These are phyloP conservation scores for Balakata baccata DNA, from an alignment of 345 rosid genomes.

Conservation along the genomic window DNA sequence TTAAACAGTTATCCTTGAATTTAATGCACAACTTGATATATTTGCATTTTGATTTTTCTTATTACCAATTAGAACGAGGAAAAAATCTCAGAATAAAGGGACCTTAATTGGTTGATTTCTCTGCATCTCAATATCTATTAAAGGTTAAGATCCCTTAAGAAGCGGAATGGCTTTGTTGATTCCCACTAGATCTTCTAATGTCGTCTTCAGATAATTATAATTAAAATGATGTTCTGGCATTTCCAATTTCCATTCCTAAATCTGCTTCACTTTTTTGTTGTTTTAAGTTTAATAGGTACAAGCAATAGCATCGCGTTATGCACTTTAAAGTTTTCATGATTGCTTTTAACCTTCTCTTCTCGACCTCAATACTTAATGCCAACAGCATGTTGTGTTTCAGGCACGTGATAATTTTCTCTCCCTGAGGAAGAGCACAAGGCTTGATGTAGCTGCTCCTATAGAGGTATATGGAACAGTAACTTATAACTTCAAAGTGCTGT, in stretches of 20 bases:
- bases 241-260: constrained; percentile 3
- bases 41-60: background rate
- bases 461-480: constrained; percentile 45
- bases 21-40: background rate
- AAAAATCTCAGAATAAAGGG: background rate
- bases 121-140: background rate
- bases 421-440: constrained; percentile 67
- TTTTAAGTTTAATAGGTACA: background rate
- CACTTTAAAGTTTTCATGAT: constrained; percentile 7
- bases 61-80: background rate
- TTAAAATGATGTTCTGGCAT: background rate
- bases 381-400: constrained; percentile 32
- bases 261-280: background rate
- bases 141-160: background rate
- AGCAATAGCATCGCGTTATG: background rate
- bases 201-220: background rate
- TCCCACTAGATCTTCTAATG: background rate
- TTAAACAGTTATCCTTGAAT: background rate
- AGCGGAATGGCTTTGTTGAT: background rate
- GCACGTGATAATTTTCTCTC: constrained; percentile 79
- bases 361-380: constrained; percentile 15
- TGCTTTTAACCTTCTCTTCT: constrained; percentile 2
- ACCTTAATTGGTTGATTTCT: background rate
- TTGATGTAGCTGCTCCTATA: constrained; percentile 56
- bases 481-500: constrained; percentile 11